A percentile compares a stretch with the other conserved stretches of the same genome.
phyloP scores from a whole-genome alignment of 371 early-diverging fungal species.

The Lichtheimia ramosa region DNA sequence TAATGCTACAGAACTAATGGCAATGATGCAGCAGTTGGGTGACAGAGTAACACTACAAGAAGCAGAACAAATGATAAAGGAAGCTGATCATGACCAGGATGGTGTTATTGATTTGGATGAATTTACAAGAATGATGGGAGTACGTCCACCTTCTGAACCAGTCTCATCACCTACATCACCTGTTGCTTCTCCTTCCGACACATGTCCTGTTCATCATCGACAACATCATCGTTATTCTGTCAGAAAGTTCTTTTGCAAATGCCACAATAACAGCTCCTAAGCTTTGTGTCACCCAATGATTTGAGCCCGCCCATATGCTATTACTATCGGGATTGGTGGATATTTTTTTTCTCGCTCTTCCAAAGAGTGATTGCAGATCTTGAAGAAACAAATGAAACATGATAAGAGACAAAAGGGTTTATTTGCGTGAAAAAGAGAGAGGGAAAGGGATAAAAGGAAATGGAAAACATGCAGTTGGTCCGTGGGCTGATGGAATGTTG shows the following conservation, averaged over 20 bases:
- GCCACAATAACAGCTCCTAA: constrained; percentile 13
- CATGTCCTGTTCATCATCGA: constrained; percentile 13
- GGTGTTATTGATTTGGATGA: constrained; percentile 45
- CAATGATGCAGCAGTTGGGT: constrained; percentile 51
- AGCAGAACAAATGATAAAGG: constrained; percentile 34
- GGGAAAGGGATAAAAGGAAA: background rate
- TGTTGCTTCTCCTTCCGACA: background rate
- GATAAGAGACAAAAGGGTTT: background rate
- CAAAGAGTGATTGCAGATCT: background rate
- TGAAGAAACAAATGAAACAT: background rate
- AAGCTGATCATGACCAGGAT: constrained; percentile 42
- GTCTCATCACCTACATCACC: constrained; percentile 7
- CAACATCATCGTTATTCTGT: constrained; percentile 28
- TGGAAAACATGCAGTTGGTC: too few species aligned
- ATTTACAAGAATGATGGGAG: constrained; percentile 45
- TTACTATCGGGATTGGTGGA: background rate
- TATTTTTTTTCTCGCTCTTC: background rate
- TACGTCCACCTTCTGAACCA: constrained; percentile 11
- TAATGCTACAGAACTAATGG: constrained; percentile 32
- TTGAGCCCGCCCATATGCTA: too few species aligned
- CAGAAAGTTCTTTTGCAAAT: constrained; percentile 32
- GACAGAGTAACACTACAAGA: constrained; percentile 36
- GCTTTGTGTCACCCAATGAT: background rate
- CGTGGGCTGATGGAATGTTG: too few species aligned
- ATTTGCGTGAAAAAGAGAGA: background rate